Percentiles rank a stretch among this genome's conserved stretches.
phyloP scores from a whole-genome alignment of 176 grass and related monocot species.

The Musa schizocarpa region DNA sequence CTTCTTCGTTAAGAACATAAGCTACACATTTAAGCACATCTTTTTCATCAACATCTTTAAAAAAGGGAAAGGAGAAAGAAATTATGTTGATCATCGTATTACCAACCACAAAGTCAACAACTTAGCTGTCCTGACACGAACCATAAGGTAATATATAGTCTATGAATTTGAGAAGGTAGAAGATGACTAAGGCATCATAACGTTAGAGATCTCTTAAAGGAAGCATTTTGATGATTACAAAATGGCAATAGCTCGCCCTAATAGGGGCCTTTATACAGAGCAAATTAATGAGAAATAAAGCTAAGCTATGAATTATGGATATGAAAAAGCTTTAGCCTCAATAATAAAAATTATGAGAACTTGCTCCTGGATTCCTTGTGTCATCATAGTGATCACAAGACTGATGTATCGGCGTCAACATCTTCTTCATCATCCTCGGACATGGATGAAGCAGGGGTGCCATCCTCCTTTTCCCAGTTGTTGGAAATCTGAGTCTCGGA shows the following conservation, averaged over 20 bases:
- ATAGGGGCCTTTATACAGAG: background rate
- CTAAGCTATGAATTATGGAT: background rate
- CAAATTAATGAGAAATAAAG: background rate
- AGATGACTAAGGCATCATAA: too few species aligned
- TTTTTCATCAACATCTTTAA: too few species aligned
- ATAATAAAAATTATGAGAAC: background rate
- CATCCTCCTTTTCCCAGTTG: constrained; percentile 46
- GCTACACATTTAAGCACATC: too few species aligned
- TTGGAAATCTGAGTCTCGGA: constrained; percentile 25
- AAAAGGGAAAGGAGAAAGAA: too few species aligned
- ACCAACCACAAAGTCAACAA: too few species aligned
- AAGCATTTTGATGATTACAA: background rate
- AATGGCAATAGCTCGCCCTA: background rate
- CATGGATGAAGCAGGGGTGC: constrained; percentile 41
- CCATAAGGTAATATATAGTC: too few species aligned
- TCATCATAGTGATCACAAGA: background rate
- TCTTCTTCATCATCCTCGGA: constrained; percentile 50
- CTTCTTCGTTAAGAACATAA: too few species aligned
- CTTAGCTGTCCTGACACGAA: too few species aligned
- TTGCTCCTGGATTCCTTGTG: background rate
- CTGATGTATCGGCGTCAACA: constrained; percentile 33
- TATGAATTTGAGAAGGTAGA: too few species aligned
- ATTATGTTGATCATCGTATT: too few species aligned
- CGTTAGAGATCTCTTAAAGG: too few species aligned
- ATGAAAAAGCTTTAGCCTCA: background rate